Evolutionary conservation across 345 rosid genomes (phyloP).

Genomic region (Eucalyptus erythrocorys): DNA sequence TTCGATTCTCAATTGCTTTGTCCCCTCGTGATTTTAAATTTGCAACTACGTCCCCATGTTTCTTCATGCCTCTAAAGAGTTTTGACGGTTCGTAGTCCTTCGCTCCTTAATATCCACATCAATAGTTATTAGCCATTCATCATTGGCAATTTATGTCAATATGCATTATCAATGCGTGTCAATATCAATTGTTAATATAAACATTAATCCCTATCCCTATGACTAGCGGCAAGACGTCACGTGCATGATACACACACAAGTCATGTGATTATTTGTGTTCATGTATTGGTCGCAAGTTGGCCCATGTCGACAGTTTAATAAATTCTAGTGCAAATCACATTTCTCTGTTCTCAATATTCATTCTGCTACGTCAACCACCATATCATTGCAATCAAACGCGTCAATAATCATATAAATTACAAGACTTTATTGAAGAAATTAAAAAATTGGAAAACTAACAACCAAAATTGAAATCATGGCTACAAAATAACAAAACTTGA

Average conservation of each 20-base stretch:
- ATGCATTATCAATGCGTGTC: background rate
- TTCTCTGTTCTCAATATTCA: fast-evolving
- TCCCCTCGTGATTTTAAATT: background rate
- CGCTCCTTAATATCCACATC: no score
- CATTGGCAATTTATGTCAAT: background rate
- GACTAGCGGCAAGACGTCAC: fast-evolving
- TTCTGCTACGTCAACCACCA: fast-evolving
- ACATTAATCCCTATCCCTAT: background rate
- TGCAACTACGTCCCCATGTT: background rate
- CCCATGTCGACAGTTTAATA: fast-evolving
- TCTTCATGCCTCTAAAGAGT: background rate
- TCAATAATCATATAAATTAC: background rate
- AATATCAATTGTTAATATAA: background rate
- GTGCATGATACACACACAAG: no score
- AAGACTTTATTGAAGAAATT: background rate
- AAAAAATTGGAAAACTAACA: background rate
- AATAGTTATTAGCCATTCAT: background rate
- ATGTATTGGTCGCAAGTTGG: no score
- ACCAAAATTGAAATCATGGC: background rate
- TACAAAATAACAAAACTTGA: background rate
- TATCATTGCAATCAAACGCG: background rate
- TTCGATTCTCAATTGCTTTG: background rate
- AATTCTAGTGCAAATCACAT: fast-evolving
- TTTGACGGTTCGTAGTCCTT: background rate
- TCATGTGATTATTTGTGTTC: no score